phyloP scores from a whole-genome alignment of 2,329 filamentous ascomycete species.

The Nectriaceae sp. region DNA sequence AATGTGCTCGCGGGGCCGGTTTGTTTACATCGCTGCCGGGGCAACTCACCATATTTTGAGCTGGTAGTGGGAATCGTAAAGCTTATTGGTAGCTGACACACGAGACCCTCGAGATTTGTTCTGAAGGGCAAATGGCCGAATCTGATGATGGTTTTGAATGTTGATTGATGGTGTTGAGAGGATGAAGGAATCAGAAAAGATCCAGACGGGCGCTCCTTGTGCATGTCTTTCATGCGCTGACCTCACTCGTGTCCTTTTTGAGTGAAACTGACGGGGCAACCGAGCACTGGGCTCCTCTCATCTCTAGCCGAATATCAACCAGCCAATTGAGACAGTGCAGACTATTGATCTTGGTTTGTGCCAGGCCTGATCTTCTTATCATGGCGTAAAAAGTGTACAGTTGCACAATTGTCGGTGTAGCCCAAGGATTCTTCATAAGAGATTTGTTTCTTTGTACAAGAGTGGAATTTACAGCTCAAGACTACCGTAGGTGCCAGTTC shows the following conservation, averaged over 20 bases:
- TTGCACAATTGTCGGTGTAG: constrained; percentile 12
- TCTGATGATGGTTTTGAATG: neutral
- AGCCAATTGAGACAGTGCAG: constrained; percentile 21
- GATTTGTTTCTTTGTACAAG: no score
- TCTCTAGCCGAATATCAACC: constrained; percentile 12
- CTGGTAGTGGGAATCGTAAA: constrained; percentile 8
- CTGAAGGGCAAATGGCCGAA: neutral
- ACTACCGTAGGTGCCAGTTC: constrained; percentile 4
- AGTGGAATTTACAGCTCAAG: constrained; percentile 5
- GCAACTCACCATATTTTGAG: constrained; percentile 41
- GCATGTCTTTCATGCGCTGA: constrained; percentile 27
- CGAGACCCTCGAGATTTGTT: neutral
- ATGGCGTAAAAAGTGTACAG: constrained; percentile 15
- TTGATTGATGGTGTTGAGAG: constrained; percentile 18
- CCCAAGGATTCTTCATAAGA: neutral
- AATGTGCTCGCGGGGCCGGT: constrained; percentile 30
- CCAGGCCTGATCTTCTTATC: constrained; percentile 13
- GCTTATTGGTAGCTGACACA: neutral
- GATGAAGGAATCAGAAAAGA: constrained; percentile 19
- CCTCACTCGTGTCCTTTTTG: constrained; percentile 22
- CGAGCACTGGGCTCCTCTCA: constrained; percentile 6
- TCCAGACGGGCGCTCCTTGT: constrained; percentile 23
- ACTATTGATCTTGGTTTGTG: constrained; percentile 18
- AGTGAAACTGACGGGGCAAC: constrained; percentile 39
- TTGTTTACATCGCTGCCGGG: constrained; percentile 40